Percentiles rank a stretch among this genome's conserved stretches.
These are phyloP conservation scores for Lathyrus sativus DNA, from an alignment of 306 rosid species.

Conservation along the genomic window DNA sequence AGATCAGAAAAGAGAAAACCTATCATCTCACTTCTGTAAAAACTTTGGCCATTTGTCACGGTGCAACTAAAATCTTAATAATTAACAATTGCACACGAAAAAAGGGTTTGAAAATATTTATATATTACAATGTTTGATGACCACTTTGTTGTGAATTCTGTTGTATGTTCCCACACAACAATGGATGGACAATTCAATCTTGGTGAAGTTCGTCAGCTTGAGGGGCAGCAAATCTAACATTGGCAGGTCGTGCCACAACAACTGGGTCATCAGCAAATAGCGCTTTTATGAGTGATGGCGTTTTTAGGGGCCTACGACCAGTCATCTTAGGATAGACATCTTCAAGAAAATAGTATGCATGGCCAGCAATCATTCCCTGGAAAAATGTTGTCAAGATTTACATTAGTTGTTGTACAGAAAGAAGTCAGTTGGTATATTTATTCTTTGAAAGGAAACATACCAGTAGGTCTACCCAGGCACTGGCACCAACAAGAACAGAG, in stretches of 20 bases:
- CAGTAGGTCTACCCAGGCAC: conserved; percentile 97
- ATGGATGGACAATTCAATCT: conserved; percentile 40
- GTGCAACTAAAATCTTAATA: conserved; percentile 31
- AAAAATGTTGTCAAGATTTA: conserved; percentile 21
- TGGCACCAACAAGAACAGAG: conserved; percentile 95
- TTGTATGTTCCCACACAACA: conserved; percentile 26
- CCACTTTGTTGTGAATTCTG: conserved; percentile 3
- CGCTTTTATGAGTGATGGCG: conserved; percentile 88
- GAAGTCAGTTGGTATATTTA: conserved; percentile 28
- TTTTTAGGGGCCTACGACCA: conserved; percentile 75
- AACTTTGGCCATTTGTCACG: conserved; percentile 25
- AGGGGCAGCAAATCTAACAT: conserved; percentile 85
- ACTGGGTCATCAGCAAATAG: conserved; percentile 86
- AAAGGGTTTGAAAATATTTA: conserved; percentile 34
- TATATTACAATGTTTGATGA: conserved; percentile 56
- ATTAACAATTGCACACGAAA: conserved; percentile 43
- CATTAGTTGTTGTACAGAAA: conserved; percentile 12
- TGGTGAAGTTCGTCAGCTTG: conserved; percentile 65
- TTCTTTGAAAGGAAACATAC: conserved; percentile 46
- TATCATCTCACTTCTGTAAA: conserved; percentile 26
- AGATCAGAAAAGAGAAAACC: conserved; percentile 14
- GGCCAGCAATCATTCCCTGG: conserved; percentile 99
- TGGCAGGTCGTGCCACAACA: conserved; percentile 74
- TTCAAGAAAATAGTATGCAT: conserved; percentile 92
- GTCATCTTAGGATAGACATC: conserved; percentile 95